Evolutionary conservation across 164 flowering plant species (phyloP).

Genomic region (Vitis riparia): DNA sequence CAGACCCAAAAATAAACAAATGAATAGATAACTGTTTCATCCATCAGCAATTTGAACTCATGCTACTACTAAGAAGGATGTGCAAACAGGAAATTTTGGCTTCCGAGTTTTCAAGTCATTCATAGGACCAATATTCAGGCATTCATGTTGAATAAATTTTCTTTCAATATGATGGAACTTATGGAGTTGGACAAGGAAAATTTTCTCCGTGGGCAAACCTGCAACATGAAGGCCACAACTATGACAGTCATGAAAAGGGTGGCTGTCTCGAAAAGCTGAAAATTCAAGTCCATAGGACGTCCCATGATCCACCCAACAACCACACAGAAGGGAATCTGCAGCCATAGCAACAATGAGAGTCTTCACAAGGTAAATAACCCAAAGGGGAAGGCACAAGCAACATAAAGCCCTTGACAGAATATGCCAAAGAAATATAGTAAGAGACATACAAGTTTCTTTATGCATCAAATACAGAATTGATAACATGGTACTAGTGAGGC

Average conservation of each 20-base stretch:
- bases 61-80: too few relatives aligned
- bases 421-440: too few relatives aligned
- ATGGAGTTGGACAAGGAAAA: not conserved
- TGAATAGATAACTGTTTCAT: not conserved
- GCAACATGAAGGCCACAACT: conserved; percentile 55
- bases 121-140: too few relatives aligned
- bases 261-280: conserved; percentile 63
- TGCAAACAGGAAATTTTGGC: too few relatives aligned
- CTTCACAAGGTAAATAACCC: not conserved
- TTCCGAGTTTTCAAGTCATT: too few relatives aligned
- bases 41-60: too few relatives aligned
- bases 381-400: too few relatives aligned
- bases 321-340: conserved; percentile 54
- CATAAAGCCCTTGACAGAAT: too few relatives aligned
- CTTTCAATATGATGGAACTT: not conserved
- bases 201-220: conserved; percentile 29
- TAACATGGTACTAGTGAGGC: too few relatives aligned
- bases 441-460: too few relatives aligned
- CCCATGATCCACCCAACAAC: conserved; percentile 55
- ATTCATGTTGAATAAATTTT: too few relatives aligned
- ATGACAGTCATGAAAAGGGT: conserved; percentile 50
- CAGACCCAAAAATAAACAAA: not conserved
- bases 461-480: too few relatives aligned
- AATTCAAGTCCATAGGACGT: conserved; percentile 53
- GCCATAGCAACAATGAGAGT: not conserved